A percentile compares a stretch with the other conserved stretches of the same genome.
Evolutionary conservation across 1,139 yeast genomes (phyloP).

Genomic region (Candida neerlandica): DNA sequence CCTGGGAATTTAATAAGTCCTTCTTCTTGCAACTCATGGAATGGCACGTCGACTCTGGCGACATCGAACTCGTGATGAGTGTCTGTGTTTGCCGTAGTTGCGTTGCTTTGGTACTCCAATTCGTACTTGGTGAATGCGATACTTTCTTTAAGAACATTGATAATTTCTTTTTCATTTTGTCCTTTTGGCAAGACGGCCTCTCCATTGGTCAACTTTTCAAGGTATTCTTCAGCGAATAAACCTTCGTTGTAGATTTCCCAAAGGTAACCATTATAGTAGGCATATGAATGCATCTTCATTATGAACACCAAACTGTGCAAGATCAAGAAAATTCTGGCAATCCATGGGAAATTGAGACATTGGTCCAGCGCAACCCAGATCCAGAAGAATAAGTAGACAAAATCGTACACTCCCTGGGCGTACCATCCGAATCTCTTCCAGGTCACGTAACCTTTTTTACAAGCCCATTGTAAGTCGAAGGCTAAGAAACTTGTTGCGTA

Average conservation of each 20-base stretch:
- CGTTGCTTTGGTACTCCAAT: constrained; percentile 49
- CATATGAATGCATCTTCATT: constrained; percentile 93
- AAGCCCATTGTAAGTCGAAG: constrained; percentile 54
- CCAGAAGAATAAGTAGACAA: constrained; percentile 51
- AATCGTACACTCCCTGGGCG: constrained; percentile 59
- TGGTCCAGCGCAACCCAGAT: constrained; percentile 53
- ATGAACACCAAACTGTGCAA: constrained; percentile 82
- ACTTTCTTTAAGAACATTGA: constrained; percentile 43
- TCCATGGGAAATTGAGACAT: constrained; percentile 68
- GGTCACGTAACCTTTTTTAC: constrained; percentile 41
- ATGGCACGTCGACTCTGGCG: constrained; percentile 16
- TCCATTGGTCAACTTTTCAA: constrained; percentile 22
- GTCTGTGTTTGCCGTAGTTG: constrained; percentile 19
- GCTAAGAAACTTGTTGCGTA: constrained; percentile 63
- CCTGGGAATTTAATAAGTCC: constrained; percentile 56
- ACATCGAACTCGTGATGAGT: constrained; percentile 17
- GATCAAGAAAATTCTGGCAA: constrained; percentile 78
- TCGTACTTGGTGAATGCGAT: constrained; percentile 67
- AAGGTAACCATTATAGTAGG: constrained; percentile 84
- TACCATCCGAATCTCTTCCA: constrained; percentile 70
- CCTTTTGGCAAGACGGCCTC: constrained; percentile 22
- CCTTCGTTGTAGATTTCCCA: constrained; percentile 69
- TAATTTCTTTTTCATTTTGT: constrained; percentile 27
- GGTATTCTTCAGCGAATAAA: constrained; percentile 42
- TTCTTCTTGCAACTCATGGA: constrained; percentile 23